Conservation (phyloP, 1,284 basidiomycete genomes). For the Cryptococcus sp. region DNA sequence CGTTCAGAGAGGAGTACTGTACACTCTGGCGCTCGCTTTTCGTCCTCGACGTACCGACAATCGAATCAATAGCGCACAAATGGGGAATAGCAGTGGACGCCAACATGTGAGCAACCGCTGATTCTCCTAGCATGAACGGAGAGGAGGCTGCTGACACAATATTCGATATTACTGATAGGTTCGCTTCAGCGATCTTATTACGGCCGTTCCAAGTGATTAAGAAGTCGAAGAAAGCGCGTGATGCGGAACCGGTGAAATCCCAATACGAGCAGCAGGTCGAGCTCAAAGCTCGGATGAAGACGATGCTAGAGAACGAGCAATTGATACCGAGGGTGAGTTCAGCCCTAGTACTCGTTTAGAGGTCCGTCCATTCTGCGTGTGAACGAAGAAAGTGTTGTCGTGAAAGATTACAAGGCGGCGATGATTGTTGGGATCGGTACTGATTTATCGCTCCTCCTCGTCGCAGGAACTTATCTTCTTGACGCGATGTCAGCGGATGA, state of each 20-base stretch:
- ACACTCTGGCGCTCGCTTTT: constrained; percentile 77
- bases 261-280: constrained; percentile 56
- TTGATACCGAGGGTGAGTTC: constrained; percentile 54
- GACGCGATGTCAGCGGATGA: constrained; percentile 75
- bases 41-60: constrained; percentile 65
- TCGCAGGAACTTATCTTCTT: constrained; percentile 75
- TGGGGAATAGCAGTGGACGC: constrained; percentile 78
- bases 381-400: too few species aligned
- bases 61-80: constrained; percentile 64
- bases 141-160: too few species aligned
- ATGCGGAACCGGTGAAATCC: constrained; percentile 30
- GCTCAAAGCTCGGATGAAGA: constrained; percentile 56
- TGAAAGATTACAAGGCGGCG: too few species aligned
- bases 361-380: background rate
- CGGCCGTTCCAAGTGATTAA: constrained; percentile 49
- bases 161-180: constrained; percentile 27
- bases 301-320: constrained; percentile 58
- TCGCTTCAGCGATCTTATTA: constrained; percentile 52
- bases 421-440: background rate
- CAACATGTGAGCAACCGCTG: constrained; percentile 65
- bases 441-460: constrained; percentile 56
- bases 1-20: constrained; percentile 73
- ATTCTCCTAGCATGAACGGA: background rate
- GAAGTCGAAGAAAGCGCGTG: constrained; percentile 14
- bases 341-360: background rate